Base-by-base conservation (phyloP, 1,139 yeast species). In the Lodderomyces metapsilosis region DNA sequence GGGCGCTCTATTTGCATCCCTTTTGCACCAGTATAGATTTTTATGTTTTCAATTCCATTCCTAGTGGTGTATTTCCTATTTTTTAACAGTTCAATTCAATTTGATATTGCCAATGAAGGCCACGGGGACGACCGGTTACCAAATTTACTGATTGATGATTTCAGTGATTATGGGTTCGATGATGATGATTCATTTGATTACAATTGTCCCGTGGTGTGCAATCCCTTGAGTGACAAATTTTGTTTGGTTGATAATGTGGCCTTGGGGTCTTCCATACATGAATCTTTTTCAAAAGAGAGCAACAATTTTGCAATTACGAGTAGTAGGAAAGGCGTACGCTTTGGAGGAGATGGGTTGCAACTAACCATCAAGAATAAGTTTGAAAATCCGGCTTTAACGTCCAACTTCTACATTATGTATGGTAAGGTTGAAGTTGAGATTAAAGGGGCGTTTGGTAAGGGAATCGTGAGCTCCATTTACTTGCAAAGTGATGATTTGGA, bases 401-500 rank as follows among this genome's bases (percentile, higher is more conserved):
- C 76, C 15, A 56, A 58, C 11, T 68, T 64, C 42, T 68, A 66
- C 48, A 59, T 74, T 10, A 50, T 67, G 46, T 67, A 66, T 48
- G 79, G 78, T 3, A 64, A 61, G 42, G 74, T 66, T 2, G 74
- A 68, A 46, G 72, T 66, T 18, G 71, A 66, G 21, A 55, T 71
- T 10, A 53, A 52, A 43, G 71, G 68, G 1, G 62, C 75, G 1
- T 27, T 43, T 0, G 80, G 78, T 1, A 49, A 46, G 6, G 78
- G 79, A 0, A 61, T 74, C n/a, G 62, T 74, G 8, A 62, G 71
- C 24, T 67, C 75, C 8, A 60, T 72, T 36, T 74, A 73, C 49
- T 51, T 74, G 18, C 78, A 73, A 50, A 65, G 73, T 44, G 73
- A 72, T 45, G 76, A 70, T 50, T 57, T 66, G 43, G 80, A 74